These are phyloP conservation scores for Pichia sorboxylosa DNA, from an alignment of 1,139 yeast species.

Conservation along the genomic window DNA sequence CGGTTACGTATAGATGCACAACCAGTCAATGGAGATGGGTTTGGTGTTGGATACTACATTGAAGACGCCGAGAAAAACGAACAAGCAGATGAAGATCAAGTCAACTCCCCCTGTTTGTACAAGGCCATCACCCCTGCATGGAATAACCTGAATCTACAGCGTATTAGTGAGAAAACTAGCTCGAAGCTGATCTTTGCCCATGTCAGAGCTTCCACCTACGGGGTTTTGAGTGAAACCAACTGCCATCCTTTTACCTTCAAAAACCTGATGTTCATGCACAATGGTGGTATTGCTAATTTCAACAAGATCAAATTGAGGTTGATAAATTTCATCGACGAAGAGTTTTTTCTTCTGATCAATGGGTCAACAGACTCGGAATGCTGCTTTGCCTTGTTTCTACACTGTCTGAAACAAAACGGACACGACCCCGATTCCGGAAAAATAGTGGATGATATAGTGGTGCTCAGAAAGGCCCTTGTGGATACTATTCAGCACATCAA, in stretches of 20 bases:
- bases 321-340: slow-evolving; percentile 63
- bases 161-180: slow-evolving; percentile 77
- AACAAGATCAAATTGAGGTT: slow-evolving; percentile 59
- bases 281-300: slow-evolving; percentile 81
- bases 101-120: slow-evolving; percentile 68
- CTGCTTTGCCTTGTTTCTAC: slow-evolving; percentile 80
- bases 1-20: slow-evolving; percentile 78
- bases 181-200: slow-evolving; percentile 84
- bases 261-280: slow-evolving; percentile 90
- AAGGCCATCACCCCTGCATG: slow-evolving; percentile 96
- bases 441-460: slow-evolving; percentile 38
- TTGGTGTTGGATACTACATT: slow-evolving; percentile 90
- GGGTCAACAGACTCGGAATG: slow-evolving; percentile 96
- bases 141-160: slow-evolving; percentile 85
- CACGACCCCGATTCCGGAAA: slow-evolving; percentile 43
- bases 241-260: slow-evolving; percentile 92
- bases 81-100: neutral
- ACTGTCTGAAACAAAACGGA: slow-evolving; percentile 66
- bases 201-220: slow-evolving; percentile 92
- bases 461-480: slow-evolving; percentile 56
- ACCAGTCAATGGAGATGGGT: slow-evolving; percentile 96
- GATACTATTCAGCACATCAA: slow-evolving; percentile 65
- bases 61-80: slow-evolving; percentile 31
- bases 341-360: slow-evolving; percentile 68
- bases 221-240: slow-evolving; percentile 84